Evolutionary conservation across 495 filamentous ascomycete species (phyloP), one percentile per base, ranked within the genome.

Genomic region (Penicillium roqueforti): DNA sequence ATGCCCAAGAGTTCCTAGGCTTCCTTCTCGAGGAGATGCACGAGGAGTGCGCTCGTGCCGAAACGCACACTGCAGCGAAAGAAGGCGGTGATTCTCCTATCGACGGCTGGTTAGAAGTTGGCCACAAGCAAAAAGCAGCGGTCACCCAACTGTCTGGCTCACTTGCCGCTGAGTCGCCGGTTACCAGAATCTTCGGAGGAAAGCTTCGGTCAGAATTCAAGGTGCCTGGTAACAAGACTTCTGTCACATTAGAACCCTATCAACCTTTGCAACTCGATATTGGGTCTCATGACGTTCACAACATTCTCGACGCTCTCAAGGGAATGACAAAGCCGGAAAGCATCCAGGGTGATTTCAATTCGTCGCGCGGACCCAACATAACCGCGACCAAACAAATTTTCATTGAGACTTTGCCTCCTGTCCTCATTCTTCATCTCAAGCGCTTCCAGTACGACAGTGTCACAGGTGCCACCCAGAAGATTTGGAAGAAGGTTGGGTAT

Each of bases 401-500:
- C 65, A 95, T 98, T 56, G 95, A 97, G 67, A 91, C 85, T 2
- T 72, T 97, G 5, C 93, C 93, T 4, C 89, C 91, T 14, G 89
- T 97, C 16, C 82, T 98, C 3, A 93, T 97, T 47, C 81, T 98
- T 36, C 93, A 98, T 64, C 78, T 98, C 9, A 98, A 98, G 70
- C 89, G 95, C 10, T 98, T 98, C 78, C 89, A 97, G 60, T 97
- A 95, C 66, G 91, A 96, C 51, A 87, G 84, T 60, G 78, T 83
- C n/a, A 89, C 87, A 13, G 75, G 76, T 41, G 91, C 91, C 11
- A 95, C 91, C 1, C 88, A 96, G 63, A 98, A 98, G 71, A 95
- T 97, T 54, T 97, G 92, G 92, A 98, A 97, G 76, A 92, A 91
- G 71, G 78, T 98, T 59, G 92, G 89, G 32, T 97, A 98, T 62